Percentiles rank a stretch among this genome's conserved stretches.
Evolutionary conservation across 441 rosid genomes (phyloP).

Genomic region (Rhodomyrtus psidioides): DNA sequence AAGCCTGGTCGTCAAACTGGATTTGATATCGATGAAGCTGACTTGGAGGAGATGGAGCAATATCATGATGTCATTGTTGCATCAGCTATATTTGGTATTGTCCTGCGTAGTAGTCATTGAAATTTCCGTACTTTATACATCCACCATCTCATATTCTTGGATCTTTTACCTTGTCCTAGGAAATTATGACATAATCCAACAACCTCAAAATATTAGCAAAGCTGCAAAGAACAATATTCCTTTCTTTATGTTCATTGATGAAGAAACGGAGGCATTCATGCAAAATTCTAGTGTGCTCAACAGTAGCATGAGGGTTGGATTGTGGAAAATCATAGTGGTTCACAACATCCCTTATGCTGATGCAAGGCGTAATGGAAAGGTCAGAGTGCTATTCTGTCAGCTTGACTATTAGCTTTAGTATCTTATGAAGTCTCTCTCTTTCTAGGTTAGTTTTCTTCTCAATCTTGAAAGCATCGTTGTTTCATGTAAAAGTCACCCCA

Average conservation of each 20-base stretch:
- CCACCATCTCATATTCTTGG: neutral
- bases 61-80: conserved; percentile 70
- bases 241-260: conserved; percentile 88
- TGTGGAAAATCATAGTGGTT: conserved; percentile 71
- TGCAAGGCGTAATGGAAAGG: conserved; percentile 88
- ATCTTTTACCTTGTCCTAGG: conserved; percentile 32
- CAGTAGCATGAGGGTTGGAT: conserved; percentile 43
- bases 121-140: neutral
- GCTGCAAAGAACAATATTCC: conserved; percentile 48
- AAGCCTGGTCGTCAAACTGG: conserved; percentile 69
- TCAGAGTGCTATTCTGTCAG: neutral
- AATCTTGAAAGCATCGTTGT: neutral
- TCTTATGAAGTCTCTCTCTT: neutral
- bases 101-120: neutral
- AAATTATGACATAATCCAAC: conserved; percentile 68
- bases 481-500: neutral
- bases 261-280: conserved; percentile 68
- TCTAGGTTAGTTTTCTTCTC: neutral
- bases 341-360: conserved; percentile 63
- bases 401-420: neutral
- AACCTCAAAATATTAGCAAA: conserved; percentile 60
- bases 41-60: conserved; percentile 48
- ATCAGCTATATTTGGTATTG: conserved; percentile 82
- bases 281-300: conserved; percentile 43
- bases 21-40: conserved; percentile 75